Evolutionary conservation across 164 flowering plant genomes (phyloP).

Genomic region (Buxus sempervirens): DNA sequence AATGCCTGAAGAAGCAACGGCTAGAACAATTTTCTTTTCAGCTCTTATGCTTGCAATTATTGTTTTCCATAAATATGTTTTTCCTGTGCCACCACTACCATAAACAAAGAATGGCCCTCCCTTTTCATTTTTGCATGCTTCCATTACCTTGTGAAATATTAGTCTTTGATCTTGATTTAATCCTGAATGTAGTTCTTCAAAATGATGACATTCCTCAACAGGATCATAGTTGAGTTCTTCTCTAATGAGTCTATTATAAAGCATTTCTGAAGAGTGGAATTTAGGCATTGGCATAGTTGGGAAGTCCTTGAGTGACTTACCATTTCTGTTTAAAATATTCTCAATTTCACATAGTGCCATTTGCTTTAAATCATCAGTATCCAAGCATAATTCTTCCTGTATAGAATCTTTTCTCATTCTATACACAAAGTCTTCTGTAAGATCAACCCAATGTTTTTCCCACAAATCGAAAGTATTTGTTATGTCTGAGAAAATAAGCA

Average conservation of each 20-base stretch:
- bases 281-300: neutral
- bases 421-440: neutral
- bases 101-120: constrained; percentile 4
- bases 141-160: neutral
- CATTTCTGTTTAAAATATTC: neutral
- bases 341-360: neutral
- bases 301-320: neutral
- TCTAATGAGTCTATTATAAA: neutral
- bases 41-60: neutral
- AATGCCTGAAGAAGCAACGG: constrained; percentile 7
- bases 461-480: neutral
- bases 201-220: neutral
- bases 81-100: constrained; percentile 4
- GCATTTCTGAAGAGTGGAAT: neutral
- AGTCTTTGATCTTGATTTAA: neutral
- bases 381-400: neutral
- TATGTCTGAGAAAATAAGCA: neutral
- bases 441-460: neutral
- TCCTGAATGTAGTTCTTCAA: neutral
- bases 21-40: neutral
- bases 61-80: constrained; percentile 5
- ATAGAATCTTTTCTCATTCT: neutral
- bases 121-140: neutral
- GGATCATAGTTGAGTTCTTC: neutral
- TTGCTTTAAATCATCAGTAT: neutral